phyloP scores from a whole-genome alignment of 805 yeast genomes.

The Torulaspora gathmanii region DNA sequence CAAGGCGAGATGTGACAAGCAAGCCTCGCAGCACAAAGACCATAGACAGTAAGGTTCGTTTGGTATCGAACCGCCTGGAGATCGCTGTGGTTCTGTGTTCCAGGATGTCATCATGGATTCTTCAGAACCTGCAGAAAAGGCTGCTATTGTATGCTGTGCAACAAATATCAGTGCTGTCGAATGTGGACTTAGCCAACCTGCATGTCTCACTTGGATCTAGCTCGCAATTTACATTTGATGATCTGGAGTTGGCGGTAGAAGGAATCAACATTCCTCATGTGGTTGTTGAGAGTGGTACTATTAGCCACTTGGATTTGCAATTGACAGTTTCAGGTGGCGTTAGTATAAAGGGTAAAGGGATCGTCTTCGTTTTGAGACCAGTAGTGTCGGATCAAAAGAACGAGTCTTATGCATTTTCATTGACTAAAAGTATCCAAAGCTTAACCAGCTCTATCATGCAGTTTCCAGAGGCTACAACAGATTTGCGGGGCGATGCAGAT shows the following conservation, averaged over 20 bases:
- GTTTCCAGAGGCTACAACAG: slow-evolving; percentile 31
- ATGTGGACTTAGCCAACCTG: slow-evolving; percentile 72
- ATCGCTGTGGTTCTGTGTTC: neutral
- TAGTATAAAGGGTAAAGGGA: slow-evolving; percentile 50
- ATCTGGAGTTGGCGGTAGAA: slow-evolving; percentile 68
- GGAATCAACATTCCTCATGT: slow-evolving; percentile 63
- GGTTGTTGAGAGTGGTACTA: slow-evolving; percentile 55
- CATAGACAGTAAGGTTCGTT: neutral
- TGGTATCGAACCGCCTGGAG: neutral
- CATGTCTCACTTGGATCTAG: slow-evolving; percentile 71
- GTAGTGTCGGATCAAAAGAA: slow-evolving; percentile 19
- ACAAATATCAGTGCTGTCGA: slow-evolving; percentile 76
- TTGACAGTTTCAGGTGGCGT: slow-evolving; percentile 72
- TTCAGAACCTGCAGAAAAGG: slow-evolving; percentile 79
- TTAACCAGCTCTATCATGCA: slow-evolving; percentile 51
- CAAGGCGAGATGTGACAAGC: neutral
- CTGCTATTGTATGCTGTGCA: slow-evolving; percentile 73
- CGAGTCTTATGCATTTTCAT: slow-evolving; percentile 40
- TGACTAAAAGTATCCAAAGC: slow-evolving; percentile 71
- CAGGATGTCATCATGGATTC: slow-evolving; percentile 55
- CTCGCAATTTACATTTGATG: slow-evolving; percentile 47
- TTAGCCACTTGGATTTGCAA: slow-evolving; percentile 50
- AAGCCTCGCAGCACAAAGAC: slow-evolving; percentile 1
- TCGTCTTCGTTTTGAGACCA: slow-evolving; percentile 39
- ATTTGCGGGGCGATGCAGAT: slow-evolving; percentile 10